Conservation (phyloP, 805 yeast species). For the Priceomyces carsonii region DNA sequence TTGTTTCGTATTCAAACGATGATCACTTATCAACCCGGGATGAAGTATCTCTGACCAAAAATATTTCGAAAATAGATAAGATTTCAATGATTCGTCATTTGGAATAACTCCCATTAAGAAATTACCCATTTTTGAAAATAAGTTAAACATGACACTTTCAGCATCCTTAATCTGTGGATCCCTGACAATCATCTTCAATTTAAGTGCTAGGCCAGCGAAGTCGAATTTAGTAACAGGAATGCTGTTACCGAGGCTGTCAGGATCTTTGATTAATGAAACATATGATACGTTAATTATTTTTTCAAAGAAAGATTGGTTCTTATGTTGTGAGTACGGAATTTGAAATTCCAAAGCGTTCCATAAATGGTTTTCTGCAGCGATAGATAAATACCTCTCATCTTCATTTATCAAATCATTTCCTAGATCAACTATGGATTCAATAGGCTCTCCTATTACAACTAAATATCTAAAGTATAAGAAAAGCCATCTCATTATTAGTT, state of each 20-base stretch:
- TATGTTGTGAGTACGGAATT: background rate
- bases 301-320: conserved; percentile 13
- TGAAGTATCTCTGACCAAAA: conserved; percentile 29
- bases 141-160: conserved; percentile 26
- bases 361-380: conserved; percentile 8
- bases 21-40: background rate
- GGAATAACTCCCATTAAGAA: conserved; percentile 15
- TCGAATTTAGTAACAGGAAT: conserved; percentile 50
- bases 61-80: conserved; percentile 17
- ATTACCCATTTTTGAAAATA: conserved; percentile 49
- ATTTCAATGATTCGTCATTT: conserved; percentile 11
- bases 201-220: conserved; percentile 43
- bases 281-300: conserved; percentile 12
- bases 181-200: conserved; percentile 31
- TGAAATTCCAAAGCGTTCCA: conserved; percentile 7
- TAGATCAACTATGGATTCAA: conserved; percentile 19
- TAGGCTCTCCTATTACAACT: conserved; percentile 61
- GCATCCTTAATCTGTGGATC: conserved; percentile 21
- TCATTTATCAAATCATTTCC: conserved; percentile 6
- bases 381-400: conserved; percentile 6
- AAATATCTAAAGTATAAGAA: conserved; percentile 47
- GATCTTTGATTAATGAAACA: conserved; percentile 2
- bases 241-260: conserved; percentile 17
- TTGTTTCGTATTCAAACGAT: background rate
- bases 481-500: conserved; percentile 48